phyloP scores from a whole-genome alignment of 331 rosid genomes.

The Quercus phellos region DNA sequence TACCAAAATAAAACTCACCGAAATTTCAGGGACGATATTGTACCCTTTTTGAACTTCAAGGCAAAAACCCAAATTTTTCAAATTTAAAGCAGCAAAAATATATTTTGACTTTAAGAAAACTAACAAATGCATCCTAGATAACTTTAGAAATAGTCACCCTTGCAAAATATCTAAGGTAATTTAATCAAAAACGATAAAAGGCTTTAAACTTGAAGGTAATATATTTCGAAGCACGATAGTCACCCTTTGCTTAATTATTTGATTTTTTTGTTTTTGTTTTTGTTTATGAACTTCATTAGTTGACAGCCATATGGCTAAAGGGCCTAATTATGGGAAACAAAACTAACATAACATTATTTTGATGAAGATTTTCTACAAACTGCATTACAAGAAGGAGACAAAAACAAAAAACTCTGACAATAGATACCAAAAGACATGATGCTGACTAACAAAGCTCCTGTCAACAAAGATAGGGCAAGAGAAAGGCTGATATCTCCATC shows the following conservation, averaged over 20 bases:
- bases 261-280: neutral
- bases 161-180: too few species aligned
- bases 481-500: conserved; percentile 16
- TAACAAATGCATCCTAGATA: too few species aligned
- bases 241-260: neutral
- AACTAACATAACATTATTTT: neutral
- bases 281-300: neutral
- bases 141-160: too few species aligned
- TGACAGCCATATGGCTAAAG: neutral
- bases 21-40: too few species aligned
- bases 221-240: neutral
- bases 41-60: too few species aligned
- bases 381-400: neutral
- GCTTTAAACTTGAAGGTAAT: neutral
- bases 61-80: too few species aligned
- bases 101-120: too few species aligned
- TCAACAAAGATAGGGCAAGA: neutral
- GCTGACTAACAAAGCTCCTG: neutral
- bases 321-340: neutral
- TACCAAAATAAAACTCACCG: too few species aligned
- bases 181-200: neutral
- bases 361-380: neutral
- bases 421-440: neutral
- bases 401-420: neutral
- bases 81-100: too few species aligned